A percentile compares a stretch with the other conserved stretches of the same genome.
phyloP scores from a whole-genome alignment of 2,329 filamentous ascomycete genomes.

The Penicillium sp. region DNA sequence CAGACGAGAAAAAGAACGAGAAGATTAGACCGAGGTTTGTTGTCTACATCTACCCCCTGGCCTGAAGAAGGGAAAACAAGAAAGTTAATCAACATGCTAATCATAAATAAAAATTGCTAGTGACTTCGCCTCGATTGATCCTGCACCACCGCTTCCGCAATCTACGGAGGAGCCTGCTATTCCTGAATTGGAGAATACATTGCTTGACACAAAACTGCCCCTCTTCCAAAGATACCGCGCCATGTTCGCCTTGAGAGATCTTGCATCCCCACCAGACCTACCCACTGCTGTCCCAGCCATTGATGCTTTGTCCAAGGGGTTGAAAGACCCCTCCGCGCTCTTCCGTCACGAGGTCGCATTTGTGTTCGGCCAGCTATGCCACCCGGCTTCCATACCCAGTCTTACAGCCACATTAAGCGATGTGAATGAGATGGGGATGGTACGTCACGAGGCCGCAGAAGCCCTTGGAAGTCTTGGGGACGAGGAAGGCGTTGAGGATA shows the following conservation, averaged over 20 bases:
- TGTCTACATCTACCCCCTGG: background rate
- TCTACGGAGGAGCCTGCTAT: constrained; percentile 61
- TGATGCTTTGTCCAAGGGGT: constrained; percentile 76
- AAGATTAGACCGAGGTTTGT: constrained; percentile 74
- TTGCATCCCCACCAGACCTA: constrained; percentile 87
- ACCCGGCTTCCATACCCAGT: constrained; percentile 93
- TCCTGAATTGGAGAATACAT: constrained; percentile 66
- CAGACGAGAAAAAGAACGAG: constrained; percentile 66
- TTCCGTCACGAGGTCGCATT: constrained; percentile 98
- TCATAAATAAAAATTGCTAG: constrained; percentile 48
- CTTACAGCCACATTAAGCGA: constrained; percentile 75
- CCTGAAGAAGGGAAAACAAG: background rate
- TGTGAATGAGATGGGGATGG: constrained; percentile 84
- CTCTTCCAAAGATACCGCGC: constrained; percentile 93
- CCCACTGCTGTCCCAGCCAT: constrained; percentile 87
- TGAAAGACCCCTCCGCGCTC: constrained; percentile 80
- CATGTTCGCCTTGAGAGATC: constrained; percentile 95
- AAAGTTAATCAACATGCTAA: constrained; percentile 14
- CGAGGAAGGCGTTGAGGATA: constrained; percentile 82
- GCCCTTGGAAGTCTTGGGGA: constrained; percentile 91
- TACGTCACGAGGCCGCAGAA: constrained; percentile 94
- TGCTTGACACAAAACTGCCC: constrained; percentile 74
- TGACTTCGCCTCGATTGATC: constrained; percentile 93
- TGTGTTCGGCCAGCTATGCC: constrained; percentile 92
- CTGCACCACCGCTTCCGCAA: constrained; percentile 80